Percentiles rank a stretch among this genome's conserved stretches.
These are phyloP conservation scores for Elsinoe perseae DNA, from an alignment of 2,329 filamentous ascomycete genomes.

Conservation along the genomic window DNA sequence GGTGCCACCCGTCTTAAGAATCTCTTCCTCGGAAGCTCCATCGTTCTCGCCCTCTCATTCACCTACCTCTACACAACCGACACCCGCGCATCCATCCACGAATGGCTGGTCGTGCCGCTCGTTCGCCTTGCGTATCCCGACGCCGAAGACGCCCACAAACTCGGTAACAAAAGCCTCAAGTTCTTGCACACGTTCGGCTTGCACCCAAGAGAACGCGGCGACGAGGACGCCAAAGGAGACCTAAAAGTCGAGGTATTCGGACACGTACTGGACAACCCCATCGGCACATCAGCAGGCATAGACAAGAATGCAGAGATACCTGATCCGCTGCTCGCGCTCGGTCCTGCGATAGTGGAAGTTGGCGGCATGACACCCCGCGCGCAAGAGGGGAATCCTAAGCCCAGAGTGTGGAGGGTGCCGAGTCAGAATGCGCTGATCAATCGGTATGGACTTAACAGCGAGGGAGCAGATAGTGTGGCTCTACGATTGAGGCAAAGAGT, in stretches of 20 bases:
- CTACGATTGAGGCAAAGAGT: slow-evolving; percentile 69
- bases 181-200: slow-evolving; percentile 64
- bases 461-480: slow-evolving; percentile 81
- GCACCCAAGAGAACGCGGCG: slow-evolving; percentile 73
- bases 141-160: slow-evolving; percentile 86
- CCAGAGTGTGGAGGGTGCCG: slow-evolving; percentile 79
- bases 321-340: slow-evolving; percentile 73
- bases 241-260: slow-evolving; percentile 65
- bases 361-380: slow-evolving; percentile 83
- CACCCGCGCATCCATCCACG: slow-evolving; percentile 46
- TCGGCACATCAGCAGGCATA: slow-evolving; percentile 90
- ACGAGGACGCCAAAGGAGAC: slow-evolving; percentile 46
- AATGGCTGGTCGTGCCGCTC: slow-evolving; percentile 50
- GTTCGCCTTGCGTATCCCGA: slow-evolving; percentile 62
- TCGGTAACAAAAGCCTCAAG: slow-evolving; percentile 64
- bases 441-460: slow-evolving; percentile 88
- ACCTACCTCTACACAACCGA: slow-evolving; percentile 48
- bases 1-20: slow-evolving; percentile 41
- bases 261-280: slow-evolving; percentile 68
- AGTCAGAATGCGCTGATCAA: slow-evolving; percentile 85
- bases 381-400: slow-evolving; percentile 79
- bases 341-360: slow-evolving; percentile 81
- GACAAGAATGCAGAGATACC: slow-evolving; percentile 92
- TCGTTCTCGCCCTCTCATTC: slow-evolving; percentile 41
- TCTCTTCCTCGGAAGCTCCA: slow-evolving; percentile 46